A percentile compares a stretch with the other conserved stretches of the same genome.
These are phyloP conservation scores for Penicillium capsulatum DNA, from an alignment of 2,329 filamentous ascomycete genomes.

Conservation along the genomic window DNA sequence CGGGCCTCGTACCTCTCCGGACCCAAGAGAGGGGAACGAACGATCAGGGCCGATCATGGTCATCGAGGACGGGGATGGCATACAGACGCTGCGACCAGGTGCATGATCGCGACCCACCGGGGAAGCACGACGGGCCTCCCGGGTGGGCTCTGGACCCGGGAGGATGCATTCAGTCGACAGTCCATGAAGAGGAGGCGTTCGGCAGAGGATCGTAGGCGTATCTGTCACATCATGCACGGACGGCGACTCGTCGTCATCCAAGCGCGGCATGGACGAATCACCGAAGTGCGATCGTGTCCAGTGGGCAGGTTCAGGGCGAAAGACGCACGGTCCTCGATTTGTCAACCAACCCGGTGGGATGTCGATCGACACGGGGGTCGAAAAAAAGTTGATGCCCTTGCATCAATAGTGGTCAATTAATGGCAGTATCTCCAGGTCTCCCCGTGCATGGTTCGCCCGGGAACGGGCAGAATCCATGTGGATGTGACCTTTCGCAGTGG, in stretches of 20 bases:
- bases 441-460: constrained; percentile 9
- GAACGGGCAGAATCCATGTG: constrained; percentile 11
- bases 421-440: constrained; percentile 12
- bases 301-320: constrained; percentile 16
- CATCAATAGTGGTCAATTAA: constrained; percentile 35
- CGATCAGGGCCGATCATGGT: constrained; percentile 21
- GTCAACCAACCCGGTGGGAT: constrained; percentile 29
- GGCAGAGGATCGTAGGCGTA: constrained; percentile 14
- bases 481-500: constrained; percentile 3
- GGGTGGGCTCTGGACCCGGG: constrained; percentile 14
- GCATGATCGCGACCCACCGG: constrained; percentile 13
- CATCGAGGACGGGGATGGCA: constrained; percentile 21
- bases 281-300: constrained; percentile 18
- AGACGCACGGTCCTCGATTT: constrained; percentile 34
- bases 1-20: constrained; percentile 15
- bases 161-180: constrained; percentile 8
- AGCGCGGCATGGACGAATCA: constrained; percentile 32
- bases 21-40: constrained; percentile 26
- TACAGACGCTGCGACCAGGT: constrained; percentile 21
- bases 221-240: constrained; percentile 36
- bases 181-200: no score
- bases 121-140: constrained; percentile 19
- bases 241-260: constrained; percentile 9
- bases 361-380: constrained; percentile 33
- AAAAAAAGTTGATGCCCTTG: constrained; percentile 33